Evolutionary conservation across 305 asterid species (phyloP).

Genomic region (Fraxinus velutina): DNA sequence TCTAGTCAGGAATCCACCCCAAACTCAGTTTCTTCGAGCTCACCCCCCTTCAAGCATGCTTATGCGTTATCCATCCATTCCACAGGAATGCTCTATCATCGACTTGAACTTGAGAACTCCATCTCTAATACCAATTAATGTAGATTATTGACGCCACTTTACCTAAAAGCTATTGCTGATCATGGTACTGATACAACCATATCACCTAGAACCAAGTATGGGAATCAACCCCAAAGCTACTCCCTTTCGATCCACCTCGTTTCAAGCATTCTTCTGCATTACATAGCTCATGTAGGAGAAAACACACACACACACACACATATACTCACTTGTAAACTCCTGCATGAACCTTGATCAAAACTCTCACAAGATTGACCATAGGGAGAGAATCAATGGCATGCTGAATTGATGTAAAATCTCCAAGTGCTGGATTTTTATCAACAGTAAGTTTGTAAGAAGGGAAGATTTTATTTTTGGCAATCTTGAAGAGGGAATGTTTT

Average conservation of each 20-base stretch:
- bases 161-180: not conserved
- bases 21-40: too few relatives aligned
- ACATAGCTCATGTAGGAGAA: not conserved
- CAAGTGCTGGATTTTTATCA: constrained; percentile 54
- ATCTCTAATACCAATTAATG: not conserved
- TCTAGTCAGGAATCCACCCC: not conserved
- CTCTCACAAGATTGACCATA: constrained; percentile 56
- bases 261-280: not conserved
- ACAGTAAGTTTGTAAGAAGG: constrained; percentile 65
- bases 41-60: not conserved
- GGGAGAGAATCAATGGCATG: constrained; percentile 84
- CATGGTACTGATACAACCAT: not conserved
- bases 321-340: constrained; percentile 76
- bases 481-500: constrained; percentile 60
- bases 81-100: not conserved
- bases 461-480: constrained; percentile 59
- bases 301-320: not conserved
- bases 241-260: not conserved
- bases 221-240: not conserved
- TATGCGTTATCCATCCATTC: not conserved
- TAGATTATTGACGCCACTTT: too few relatives aligned
- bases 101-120: not conserved
- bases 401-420: constrained; percentile 76
- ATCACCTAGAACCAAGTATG: not conserved
- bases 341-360: constrained; percentile 71